A percentile compares a stretch with the other conserved stretches of the same genome.
These are phyloP conservation scores for Micractinium sp. DNA, from an alignment of 139 green algal genomes.

Conservation along the genomic window DNA sequence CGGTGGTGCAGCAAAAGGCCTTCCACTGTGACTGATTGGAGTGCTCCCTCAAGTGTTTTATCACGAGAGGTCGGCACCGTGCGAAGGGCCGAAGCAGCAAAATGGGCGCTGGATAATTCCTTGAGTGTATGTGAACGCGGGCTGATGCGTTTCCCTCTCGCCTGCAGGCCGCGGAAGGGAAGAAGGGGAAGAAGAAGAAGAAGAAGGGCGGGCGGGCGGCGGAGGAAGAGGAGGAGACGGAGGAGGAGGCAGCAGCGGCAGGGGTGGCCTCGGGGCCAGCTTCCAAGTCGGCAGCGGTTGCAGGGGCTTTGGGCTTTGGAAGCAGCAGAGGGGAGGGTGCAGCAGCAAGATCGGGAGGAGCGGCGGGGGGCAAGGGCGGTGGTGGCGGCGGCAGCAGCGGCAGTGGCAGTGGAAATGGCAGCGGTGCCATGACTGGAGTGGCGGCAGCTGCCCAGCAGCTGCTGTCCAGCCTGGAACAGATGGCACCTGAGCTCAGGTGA, in stretches of 20 bases:
- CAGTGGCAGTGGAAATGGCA: not conserved
- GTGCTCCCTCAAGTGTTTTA: no score
- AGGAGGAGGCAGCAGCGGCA: not conserved
- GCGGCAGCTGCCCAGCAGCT: not conserved
- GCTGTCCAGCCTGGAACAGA: conserved; percentile 6
- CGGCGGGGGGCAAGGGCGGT: not conserved
- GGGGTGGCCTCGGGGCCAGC: not conserved
- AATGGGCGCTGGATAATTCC: no score
- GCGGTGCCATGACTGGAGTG: not conserved
- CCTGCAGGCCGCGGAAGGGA: conserved; percentile 40
- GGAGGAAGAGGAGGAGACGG: conserved; percentile 18
- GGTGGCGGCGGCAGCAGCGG: not conserved
- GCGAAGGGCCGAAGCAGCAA: no score
- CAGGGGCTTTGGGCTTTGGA: not conserved
- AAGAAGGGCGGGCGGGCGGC: conserved; percentile 48
- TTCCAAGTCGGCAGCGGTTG: not conserved
- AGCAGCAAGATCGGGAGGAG: not conserved
- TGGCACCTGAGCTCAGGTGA: conserved; percentile 8
- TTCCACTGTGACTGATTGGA: not conserved
- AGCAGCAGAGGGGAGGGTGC: conserved; percentile 9
- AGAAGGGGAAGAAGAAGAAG: conserved; percentile 53
- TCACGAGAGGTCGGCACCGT: no score
- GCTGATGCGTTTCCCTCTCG: not conserved
- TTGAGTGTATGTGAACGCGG: no score
- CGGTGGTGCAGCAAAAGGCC: not conserved